phyloP scores from a whole-genome alignment of 192 early-diverging fungal genomes.

The Spinellus fusiger region DNA sequence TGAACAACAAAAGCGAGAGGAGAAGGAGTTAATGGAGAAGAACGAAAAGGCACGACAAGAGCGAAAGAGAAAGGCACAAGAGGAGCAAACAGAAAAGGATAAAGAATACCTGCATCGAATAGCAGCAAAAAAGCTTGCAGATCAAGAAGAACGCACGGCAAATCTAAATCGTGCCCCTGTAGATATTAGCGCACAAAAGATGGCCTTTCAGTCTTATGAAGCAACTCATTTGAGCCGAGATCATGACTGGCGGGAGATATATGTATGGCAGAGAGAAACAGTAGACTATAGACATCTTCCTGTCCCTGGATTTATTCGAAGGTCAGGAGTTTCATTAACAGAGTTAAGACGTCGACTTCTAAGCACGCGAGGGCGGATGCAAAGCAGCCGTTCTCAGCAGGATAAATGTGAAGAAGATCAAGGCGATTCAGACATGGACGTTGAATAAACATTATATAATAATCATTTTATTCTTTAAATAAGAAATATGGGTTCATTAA shows the following conservation, averaged over 20 bases:
- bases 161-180: slow-evolving; percentile 1
- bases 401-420: slow-evolving; percentile 1
- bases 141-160: slow-evolving; percentile 5
- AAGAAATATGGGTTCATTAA: no score
- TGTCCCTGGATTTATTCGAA: slow-evolving; percentile 6
- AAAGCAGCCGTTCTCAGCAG: not conserved
- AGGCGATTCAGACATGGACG: slow-evolving; percentile 7
- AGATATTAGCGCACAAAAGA: slow-evolving; percentile 19
- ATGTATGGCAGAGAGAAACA: slow-evolving; percentile 7
- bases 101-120: not conserved
- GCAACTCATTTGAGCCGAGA: not conserved
- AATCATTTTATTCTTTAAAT: not conserved
- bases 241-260: slow-evolving; percentile 11
- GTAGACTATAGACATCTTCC: slow-evolving; percentile 13
- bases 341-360: not conserved
- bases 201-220: slow-evolving; percentile 3
- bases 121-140: not conserved
- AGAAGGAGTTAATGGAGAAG: not conserved
- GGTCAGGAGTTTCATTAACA: not conserved
- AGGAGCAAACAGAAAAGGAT: not conserved
- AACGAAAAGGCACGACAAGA: not conserved
- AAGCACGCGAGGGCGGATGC: not conserved
- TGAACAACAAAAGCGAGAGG: slow-evolving; percentile 9
- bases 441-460: not conserved
- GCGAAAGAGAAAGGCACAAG: not conserved